Base-by-base conservation (phyloP, 768 basidiomycete genomes). In the Pleurotus citrinopileatus region DNA sequence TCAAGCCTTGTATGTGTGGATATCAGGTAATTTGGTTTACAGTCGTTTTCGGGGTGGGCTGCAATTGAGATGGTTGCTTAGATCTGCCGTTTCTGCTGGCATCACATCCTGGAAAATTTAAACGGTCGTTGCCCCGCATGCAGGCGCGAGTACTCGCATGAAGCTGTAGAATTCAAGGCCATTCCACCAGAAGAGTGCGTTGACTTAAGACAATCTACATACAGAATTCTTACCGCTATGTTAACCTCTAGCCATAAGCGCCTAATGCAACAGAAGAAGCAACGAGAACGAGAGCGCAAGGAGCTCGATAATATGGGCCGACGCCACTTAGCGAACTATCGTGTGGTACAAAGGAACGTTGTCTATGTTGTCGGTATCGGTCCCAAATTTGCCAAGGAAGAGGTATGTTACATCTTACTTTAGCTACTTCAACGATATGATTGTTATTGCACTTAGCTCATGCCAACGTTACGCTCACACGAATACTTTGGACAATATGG, bases 1-100 rank as follows among this genome's bases (percentile, higher is more conserved):
- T 99, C 77, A 96, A 94, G 76, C 97, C 97, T 23, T 99, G 97
- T 72, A 85, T 94, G 48, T 99, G 97, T 72, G 97, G 97, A 57
- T 97, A 98, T 73, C 97, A 98, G 82, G 97, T 90, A 61, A 50
- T 47, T 48, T 53, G 52, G 50, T 37, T 54, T 37, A 52, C 26
- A 52, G 55, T 47, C 29, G 28, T 48, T 52, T 22, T 37, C 20
- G 43, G 22, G 32, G 27, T 42, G 19, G 20, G 28, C 57, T 48
- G 32, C 54, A 37, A 48, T 50, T 36, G 60, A 54, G 60, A 38
- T 20, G 55, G 45, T 52, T 57, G n/a, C 51, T 44, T 59, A 99
- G 97, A 93, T 99, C 60, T 99, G 97, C 70, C 89, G 94, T 54
- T 99, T 99, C 75, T 99, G 97, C 71, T 98, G 94, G 85, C 92